Evolutionary conservation across 2,329 filamentous ascomycete genomes (phyloP).

Genomic region (Trichoderma sp.): DNA sequence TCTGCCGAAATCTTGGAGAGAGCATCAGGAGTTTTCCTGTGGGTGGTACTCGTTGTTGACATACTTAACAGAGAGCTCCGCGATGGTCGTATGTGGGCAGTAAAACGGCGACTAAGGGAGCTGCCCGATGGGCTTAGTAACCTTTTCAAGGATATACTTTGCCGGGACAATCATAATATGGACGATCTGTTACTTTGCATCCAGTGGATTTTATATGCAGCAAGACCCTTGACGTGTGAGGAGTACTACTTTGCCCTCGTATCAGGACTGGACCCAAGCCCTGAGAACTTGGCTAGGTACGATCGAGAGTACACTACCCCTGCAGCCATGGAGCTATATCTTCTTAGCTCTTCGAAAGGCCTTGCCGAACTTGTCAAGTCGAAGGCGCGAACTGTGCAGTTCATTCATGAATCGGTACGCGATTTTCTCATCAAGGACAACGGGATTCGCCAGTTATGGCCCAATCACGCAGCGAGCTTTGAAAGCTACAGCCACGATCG

Average conservation of each 20-base stretch:
- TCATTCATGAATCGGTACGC: not conserved
- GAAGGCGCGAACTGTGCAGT: not conserved
- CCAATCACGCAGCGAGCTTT: not conserved
- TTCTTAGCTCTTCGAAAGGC: not conserved
- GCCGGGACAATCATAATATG: conserved; percentile 42
- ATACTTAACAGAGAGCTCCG: not conserved
- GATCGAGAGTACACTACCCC: not conserved
- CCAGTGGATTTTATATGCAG: conserved; percentile 52
- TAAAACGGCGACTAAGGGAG: conserved; percentile 30
- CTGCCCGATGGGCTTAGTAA: conserved; percentile 42
- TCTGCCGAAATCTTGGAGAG: not conserved
- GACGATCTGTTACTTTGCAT: conserved; percentile 46
- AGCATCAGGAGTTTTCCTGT: not conserved
- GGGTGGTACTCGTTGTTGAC: not conserved
- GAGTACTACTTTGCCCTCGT: conserved; percentile 42
- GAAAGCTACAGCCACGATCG: not conserved
- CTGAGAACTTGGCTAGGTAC: not conserved
- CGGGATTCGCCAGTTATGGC: not conserved
- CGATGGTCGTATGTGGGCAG: not conserved
- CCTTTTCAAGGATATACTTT: conserved; percentile 53
- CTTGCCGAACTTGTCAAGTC: not conserved
- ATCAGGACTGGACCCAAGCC: conserved; percentile 7
- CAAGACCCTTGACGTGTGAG: conserved; percentile 39
- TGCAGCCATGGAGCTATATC: not conserved
- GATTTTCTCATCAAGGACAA: not conserved